Conservation (phyloP, 257 asterid genomes). For the Ligustrum vulgare region DNA sequence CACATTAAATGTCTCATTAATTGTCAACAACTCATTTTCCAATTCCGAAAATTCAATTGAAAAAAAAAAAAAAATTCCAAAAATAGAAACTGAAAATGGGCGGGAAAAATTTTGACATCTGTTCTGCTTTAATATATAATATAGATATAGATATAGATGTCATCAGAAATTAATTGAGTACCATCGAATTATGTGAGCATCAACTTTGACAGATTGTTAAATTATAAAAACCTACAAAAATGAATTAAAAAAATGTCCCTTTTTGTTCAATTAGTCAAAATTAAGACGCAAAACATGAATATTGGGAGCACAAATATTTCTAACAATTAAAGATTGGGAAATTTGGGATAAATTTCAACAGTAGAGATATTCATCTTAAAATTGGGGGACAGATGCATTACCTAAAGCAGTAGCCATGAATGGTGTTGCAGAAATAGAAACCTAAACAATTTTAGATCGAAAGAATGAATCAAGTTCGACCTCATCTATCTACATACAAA, state of each 20-base stretch:
- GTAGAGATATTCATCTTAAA: not conserved
- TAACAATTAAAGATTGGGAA: not conserved
- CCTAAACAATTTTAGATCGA: not conserved
- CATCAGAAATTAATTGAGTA: not conserved
- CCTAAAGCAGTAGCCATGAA: conserved; percentile 89
- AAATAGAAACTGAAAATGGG: too few relatives aligned
- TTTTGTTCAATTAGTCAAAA: not conserved
- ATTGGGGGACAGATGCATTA: conserved; percentile 14
- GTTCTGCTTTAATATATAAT: too few relatives aligned
- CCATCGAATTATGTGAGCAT: not conserved
- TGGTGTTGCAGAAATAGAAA: not conserved
- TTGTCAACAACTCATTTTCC: too few relatives aligned
- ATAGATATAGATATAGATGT: too few relatives aligned
- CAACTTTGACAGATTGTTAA: not conserved
- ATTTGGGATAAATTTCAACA: not conserved
- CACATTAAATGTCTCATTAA: too few relatives aligned
- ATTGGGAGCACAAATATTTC: not conserved
- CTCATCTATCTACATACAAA: too few relatives aligned
- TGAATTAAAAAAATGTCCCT: not conserved
- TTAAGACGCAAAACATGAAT: not conserved
- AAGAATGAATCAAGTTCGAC: conserved; percentile 3
- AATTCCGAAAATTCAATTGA: too few relatives aligned
- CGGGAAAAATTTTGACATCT: too few relatives aligned
- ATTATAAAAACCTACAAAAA: not conserved
- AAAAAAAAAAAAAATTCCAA: too few relatives aligned